Base-by-base conservation (phyloP, 2,329 filamentous ascomycete species). In the Drechslerella coelobrocha region DNA sequence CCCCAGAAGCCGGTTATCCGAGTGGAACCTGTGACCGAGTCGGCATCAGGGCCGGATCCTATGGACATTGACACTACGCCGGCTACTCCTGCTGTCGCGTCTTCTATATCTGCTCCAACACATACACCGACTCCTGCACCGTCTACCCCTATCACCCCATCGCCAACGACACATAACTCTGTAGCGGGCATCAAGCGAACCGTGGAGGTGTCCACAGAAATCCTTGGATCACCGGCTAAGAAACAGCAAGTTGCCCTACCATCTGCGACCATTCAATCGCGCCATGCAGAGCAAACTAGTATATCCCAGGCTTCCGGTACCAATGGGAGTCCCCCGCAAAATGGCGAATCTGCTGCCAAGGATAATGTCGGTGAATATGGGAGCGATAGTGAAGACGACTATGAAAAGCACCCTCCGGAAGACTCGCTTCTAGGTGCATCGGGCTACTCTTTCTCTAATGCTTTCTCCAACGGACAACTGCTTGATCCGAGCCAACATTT, bases 401-500 rank as follows among this genome's bases (percentile, higher is more conserved):
- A 56, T 47, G 66, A 73, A 27, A 69, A 73, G 31, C 69, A 73
- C 17, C 69, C 19, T 34, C 72, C 43, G 45, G 74, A 48, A 21
- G 68, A 68, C 9, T 45, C 73, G 2, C 72, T 73, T 29, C 66
- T 63, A 1, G 71, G 68, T 14, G 73, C 69, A 3, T 71, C 72
- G 2, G 73, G 74, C 14, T 72, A 74, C 29, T 72, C 74, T n/a
- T 71, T 71, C 29, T 53, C 65, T 0, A 71, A 60, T 57, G 24
- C 66, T 43, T 63, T 68, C 29, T 54, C 55, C 19, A 65, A 57
- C 60, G 57, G 62, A 29, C 50, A 68, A 47, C 41, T 76, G 37
- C 74, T 75, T 50, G 75, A 76, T 31, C 79, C 78, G 4, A 81
- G 77, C 65, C 78, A 79, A 76, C 79, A 80, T 60, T 75, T 86